These are phyloP conservation scores for Phragmites australis DNA, from an alignment of 176 grass and related monocot species.

Conservation along the genomic window DNA sequence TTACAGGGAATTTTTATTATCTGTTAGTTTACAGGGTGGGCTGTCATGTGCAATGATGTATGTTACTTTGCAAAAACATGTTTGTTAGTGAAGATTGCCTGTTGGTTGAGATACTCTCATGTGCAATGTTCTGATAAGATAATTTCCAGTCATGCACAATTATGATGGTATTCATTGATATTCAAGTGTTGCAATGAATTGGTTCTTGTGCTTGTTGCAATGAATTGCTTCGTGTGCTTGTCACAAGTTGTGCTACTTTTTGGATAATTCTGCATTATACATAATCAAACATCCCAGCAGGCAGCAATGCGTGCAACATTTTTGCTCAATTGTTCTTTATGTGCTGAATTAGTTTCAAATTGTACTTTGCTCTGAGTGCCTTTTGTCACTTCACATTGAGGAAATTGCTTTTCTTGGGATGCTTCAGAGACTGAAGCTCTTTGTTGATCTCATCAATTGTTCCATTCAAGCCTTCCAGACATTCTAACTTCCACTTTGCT, in stretches of 20 bases:
- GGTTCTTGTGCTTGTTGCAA: neutral
- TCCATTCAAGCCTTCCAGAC: neutral
- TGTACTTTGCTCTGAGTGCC: neutral
- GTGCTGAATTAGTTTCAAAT: neutral
- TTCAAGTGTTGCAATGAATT: neutral
- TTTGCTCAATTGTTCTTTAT: neutral
- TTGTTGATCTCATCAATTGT: no score
- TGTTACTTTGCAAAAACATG: slow-evolving; percentile 23
- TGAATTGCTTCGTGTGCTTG: neutral
- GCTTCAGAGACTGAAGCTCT: neutral
- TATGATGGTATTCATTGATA: neutral
- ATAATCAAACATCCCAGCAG: neutral
- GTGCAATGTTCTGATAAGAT: neutral
- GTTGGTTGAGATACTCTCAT: neutral
- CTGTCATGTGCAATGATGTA: neutral
- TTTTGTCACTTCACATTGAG: neutral
- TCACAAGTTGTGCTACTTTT: neutral
- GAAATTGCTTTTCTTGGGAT: neutral
- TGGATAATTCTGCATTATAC: neutral
- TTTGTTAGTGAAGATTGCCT: slow-evolving; percentile 17
- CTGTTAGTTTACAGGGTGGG: slow-evolving; percentile 1
- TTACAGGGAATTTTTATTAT: neutral
- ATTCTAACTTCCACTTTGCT: neutral
- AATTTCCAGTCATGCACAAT: neutral
- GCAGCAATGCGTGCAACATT: neutral